Conservation (phyloP, 345 rosid genomes). For the Hibiscus syriacus region DNA sequence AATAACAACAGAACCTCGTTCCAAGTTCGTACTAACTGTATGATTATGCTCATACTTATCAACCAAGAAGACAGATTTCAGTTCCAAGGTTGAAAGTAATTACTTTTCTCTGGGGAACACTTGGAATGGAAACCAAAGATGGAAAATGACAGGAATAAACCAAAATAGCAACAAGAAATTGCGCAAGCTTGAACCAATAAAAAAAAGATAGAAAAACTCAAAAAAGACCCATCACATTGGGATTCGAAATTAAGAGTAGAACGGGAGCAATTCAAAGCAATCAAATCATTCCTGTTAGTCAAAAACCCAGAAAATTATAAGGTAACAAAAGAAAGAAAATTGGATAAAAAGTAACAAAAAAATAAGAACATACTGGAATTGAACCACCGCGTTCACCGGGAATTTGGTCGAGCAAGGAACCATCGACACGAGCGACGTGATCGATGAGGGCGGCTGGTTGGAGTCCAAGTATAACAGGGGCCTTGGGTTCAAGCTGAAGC, state of each 20-base stretch:
- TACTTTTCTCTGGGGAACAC: not conserved
- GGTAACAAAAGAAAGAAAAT: not conserved
- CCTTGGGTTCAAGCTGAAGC: constrained; percentile 1
- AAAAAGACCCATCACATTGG: not conserved
- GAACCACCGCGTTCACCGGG: constrained; percentile 97
- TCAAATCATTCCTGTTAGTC: not conserved
- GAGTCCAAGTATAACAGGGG: constrained; percentile 71
- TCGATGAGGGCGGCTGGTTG: constrained; percentile 91
- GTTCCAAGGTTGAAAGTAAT: not conserved
- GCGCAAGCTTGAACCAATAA: not conserved
- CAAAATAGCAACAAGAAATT: not conserved
- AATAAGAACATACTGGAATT: constrained; percentile 36
- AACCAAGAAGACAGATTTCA: not conserved
- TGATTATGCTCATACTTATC: constrained; percentile 2
- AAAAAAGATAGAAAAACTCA: no score
- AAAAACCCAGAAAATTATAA: not conserved
- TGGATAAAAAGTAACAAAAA: not conserved
- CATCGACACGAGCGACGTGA: constrained; percentile 71
- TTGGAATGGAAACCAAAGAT: not conserved
- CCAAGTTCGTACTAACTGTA: not conserved
- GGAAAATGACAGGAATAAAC: not conserved
- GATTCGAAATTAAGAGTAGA: not conserved
- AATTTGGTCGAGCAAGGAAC: constrained; percentile 61
- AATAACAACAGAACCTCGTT: not conserved
- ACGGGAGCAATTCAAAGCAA: constrained; percentile 2